Base-by-base conservation (phyloP, 2,329 filamentous ascomycete genomes). In the Plectosphaerella sp. region DNA sequence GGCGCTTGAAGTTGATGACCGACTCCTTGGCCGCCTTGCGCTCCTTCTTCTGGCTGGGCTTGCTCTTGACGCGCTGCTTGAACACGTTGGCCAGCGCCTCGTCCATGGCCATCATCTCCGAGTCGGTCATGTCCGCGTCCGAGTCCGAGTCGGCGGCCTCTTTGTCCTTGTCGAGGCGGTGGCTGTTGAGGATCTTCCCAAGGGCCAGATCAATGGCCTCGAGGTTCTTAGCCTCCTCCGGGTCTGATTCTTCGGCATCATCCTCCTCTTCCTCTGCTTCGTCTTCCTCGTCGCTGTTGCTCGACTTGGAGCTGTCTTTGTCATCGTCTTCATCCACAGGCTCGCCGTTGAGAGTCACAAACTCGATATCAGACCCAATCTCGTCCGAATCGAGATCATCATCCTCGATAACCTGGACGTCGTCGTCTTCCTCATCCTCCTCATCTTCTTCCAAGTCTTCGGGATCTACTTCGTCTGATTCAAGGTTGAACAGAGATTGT, bases 1-100 rank as follows among this genome's bases (percentile, higher is more conserved):
- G 88, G 68, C 90, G 89, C 75, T 99, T 99, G 79, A 99, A 96
- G 70, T 93, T 92, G 62, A 96, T 75, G 64, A 97, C 89, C 18
- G 85, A 91, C 59, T 93, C 88, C 65, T 90, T 94, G 51, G 93
- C 92, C 54, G 93, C 88, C 64, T 90, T 90, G 62, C 88, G 88
- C 64, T 94, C 86, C 69, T 92, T 89, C 72, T 92, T 94, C 64
- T 88, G 87, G 66, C 79, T 86, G 2, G 75, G 73, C 15, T 74
- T 75, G 16, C 61, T 60, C 67, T 90, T 86, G 58, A 82, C 83
- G 47, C 86, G 84, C 58, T 92, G 86, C 58, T 86, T 84, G 77
- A 97, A 95, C 56, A 97, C 90, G 57, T 89, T 89, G 48, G 86
- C 83, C 4, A 99, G 82, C 64, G 93, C 87, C 11, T 82, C 81